Evolutionary conservation across 768 basidiomycete species (phyloP), one percentile per base, ranked within the genome.

Genomic region (Suillus sp.): DNA sequence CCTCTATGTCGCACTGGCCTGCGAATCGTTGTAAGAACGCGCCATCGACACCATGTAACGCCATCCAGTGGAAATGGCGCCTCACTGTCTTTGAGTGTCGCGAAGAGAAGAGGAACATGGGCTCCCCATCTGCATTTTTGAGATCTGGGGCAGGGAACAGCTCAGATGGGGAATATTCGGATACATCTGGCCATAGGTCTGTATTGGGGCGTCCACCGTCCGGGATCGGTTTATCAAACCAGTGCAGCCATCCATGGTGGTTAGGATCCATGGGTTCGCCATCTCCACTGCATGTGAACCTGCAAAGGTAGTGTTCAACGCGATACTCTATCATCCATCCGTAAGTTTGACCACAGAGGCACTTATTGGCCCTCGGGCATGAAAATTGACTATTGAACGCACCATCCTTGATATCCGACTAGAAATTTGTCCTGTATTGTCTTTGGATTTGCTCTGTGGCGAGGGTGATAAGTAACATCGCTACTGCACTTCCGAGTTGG

Each of bases 351-450:
- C 30, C 20, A 51, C 50, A 18, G 20, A 54, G 34, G 53, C 13
- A 55, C 54, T 22, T 22, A 27, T 50, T 8, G n/a, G 22, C 35
- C n/a, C 54, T 37, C 14, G n/a, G 5, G 35, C 34, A 25, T 22
- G 14, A 25, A 22, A 16, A 34, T 34, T n/a, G 32, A n/a, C 43
- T n/a, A 11, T n/a, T 22, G 45, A 22, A 68, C 84, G 62, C 59
- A 91, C 92, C 92, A 93, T 72, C 92, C 93, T 76, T 94, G 93
- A 73, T 94, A 94, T 38, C 92, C 92, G 0, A 93, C 90, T 34
- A 95, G 75, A 68, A 93, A 86, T 71, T 94, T 95, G 77, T 92
- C 85, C 62, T 92, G 90, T 53, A 95, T 92, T 10, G 90, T 92
- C 7, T 82, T 82, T 27, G 92, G 85, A 70, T 90, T 82, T 10